Conservation (phyloP, 371 early-diverging fungal genomes). For the Nematocida sp. region DNA sequence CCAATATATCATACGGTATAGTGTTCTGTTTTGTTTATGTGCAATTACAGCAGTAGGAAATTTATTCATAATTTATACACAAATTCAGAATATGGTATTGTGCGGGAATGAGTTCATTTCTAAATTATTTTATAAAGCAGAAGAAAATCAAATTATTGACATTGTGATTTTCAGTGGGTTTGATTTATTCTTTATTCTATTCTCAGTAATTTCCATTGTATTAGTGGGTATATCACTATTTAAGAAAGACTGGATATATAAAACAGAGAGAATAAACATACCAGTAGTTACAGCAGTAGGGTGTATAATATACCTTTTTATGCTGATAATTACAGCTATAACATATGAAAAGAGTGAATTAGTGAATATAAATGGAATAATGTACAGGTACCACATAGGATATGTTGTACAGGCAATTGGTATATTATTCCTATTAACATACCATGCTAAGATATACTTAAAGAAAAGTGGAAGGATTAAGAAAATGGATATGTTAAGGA, state of each 20-base stretch:
- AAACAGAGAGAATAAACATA: background rate
- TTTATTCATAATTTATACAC: background rate
- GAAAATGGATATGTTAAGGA: background rate
- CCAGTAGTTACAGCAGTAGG: background rate
- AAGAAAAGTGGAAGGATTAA: background rate
- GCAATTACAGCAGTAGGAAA: background rate
- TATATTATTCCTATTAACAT: background rate
- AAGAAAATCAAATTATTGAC: background rate
- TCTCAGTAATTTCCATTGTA: background rate
- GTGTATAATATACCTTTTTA: background rate
- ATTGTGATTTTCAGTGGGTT: background rate
- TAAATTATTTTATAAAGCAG: background rate
- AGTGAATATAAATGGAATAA: background rate
- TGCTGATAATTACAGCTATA: background rate
- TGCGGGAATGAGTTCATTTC: background rate
- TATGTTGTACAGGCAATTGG: background rate
- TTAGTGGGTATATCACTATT: background rate
- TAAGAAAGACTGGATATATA: background rate
- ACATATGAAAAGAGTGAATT: background rate
- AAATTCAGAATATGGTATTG: background rate
- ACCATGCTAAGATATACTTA: background rate
- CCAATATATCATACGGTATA: background rate
- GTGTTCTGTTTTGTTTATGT: background rate
- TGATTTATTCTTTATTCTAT: background rate
- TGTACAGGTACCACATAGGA: constrained; percentile 22